Percentiles rank a stretch among this genome's conserved stretches.
These are phyloP conservation scores for Talaromyces adpressus DNA, from an alignment of 495 filamentous ascomycete genomes.

Conservation along the genomic window DNA sequence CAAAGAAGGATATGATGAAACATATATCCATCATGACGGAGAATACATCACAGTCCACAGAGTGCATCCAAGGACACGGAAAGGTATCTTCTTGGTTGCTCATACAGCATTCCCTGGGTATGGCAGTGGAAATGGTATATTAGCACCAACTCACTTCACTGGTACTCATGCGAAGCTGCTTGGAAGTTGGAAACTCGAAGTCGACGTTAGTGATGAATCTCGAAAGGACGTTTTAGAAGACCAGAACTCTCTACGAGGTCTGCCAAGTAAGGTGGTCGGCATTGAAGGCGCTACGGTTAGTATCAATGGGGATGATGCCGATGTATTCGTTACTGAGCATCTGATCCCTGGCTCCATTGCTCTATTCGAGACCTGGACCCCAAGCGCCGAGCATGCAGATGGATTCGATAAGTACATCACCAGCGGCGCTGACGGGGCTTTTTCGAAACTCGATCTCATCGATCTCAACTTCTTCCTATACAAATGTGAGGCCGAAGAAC, in stretches of 20 bases:
- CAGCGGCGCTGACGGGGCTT: slow-evolving; percentile 72
- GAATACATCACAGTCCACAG: slow-evolving; percentile 95
- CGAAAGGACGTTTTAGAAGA: slow-evolving; percentile 59
- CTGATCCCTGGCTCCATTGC: slow-evolving; percentile 93
- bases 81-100: slow-evolving; percentile 89
- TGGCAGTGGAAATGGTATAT: slow-evolving; percentile 66
- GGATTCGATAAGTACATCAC: slow-evolving; percentile 80
- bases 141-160: slow-evolving; percentile 67
- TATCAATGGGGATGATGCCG: slow-evolving; percentile 58
- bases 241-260: slow-evolving; percentile 62
- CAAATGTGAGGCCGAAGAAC: slow-evolving; percentile 87
- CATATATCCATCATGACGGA: slow-evolving; percentile 91
- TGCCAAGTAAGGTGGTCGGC: slow-evolving; percentile 72
- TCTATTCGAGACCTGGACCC: slow-evolving; percentile 92
- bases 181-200: slow-evolving; percentile 84
- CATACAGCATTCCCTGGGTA: slow-evolving; percentile 92
- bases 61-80: slow-evolving; percentile 81
- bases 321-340: slow-evolving; percentile 68
- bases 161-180: slow-evolving; percentile 71
- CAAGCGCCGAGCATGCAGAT: slow-evolving; percentile 66
- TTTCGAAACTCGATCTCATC: slow-evolving; percentile 60
- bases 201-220: slow-evolving; percentile 60
- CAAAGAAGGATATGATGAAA: slow-evolving; percentile 86
- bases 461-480: slow-evolving; percentile 93
- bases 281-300: slow-evolving; percentile 66